Evolutionary conservation across 129 eudicot species (phyloP), one percentile per base, ranked within the genome.

Genomic region (Apium graveolens): DNA sequence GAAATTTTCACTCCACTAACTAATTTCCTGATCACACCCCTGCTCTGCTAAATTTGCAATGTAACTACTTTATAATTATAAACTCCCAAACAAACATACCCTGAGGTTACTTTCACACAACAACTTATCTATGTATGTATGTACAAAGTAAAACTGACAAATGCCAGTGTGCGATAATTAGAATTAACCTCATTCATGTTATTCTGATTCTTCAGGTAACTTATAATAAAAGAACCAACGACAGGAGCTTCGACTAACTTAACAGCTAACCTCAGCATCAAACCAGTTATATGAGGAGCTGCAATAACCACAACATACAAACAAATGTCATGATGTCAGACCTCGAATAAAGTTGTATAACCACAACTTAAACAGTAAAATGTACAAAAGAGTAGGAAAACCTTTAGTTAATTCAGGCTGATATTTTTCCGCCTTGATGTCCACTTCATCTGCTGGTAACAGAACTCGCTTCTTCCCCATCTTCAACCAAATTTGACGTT

Each of bases 211-310:
- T 91, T 91, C 90, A 91, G 44, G 63, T 82, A 70, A 69, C 71
- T 45, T 11, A 86, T 12, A 75, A 89, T 84, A 57, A 78, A 10
- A 18, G 97, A 77, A 78, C 93, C 97, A 62, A 89, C 73, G 1
- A 89, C n/a, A 17, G 91, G 91, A 32, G 77, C 68, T 78, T 89
- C 93, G 48, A 91, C 41, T 78, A 91, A 74, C 80, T 78, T 87
- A 35, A 87, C 93, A 49, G 83, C 83, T 21, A 87, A 55, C 82
- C 77, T 84, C 75, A 87, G 84, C 86, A 79, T 74, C 38, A 83
- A 42, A 41, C 93, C 93, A 76, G 84, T 85, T 81, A 88, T n/a
- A 78, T 89, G 89, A 69, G 97, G 93, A 85, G 97, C 97, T 91
- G 89, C 84, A 84, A 84, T 82, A 42, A 70, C 73, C 78, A 46